Percentiles rank a stretch among this genome's conserved stretches.
Evolutionary conservation across 148 eudicot genomes (phyloP).

Genomic region (Dysphania ambrosioides): DNA sequence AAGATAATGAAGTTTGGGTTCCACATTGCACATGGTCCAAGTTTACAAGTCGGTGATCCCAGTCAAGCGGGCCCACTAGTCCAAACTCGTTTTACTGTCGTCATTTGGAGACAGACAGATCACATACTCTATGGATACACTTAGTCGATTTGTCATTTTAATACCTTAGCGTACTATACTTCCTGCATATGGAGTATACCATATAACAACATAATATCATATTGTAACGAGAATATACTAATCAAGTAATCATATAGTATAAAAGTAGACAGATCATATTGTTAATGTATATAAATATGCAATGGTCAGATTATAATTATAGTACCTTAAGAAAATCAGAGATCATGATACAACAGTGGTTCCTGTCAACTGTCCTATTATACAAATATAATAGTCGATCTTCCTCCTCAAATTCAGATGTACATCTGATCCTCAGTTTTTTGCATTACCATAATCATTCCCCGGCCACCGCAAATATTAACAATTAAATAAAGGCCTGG

Average conservation of each 20-base stretch:
- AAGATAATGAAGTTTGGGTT: neutral
- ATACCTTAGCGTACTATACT: neutral
- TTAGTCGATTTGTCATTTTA: neutral
- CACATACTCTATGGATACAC: neutral
- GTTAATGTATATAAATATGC: too few species aligned
- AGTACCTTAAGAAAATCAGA: neutral
- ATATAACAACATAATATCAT: neutral
- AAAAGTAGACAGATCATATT: neutral
- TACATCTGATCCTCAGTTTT: neutral
- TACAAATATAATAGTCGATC: neutral
- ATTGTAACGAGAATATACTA: neutral
- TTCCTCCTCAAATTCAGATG: neutral
- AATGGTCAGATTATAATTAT: neutral
- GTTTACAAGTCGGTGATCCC: conserved; percentile 20
- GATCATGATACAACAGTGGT: neutral
- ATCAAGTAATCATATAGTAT: neutral
- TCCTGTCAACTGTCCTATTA: neutral
- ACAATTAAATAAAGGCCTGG: neutral
- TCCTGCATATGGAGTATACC: neutral
- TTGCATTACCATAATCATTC: neutral
- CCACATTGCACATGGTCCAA: conserved; percentile 19
- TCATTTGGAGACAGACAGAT: conserved; percentile 17
- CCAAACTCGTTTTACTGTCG: conserved; percentile 11
- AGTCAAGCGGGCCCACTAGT: conserved; percentile 14
- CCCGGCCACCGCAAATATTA: neutral